phyloP scores from a whole-genome alignment of 768 basidiomycete species.

The Suillus hirtellus region DNA sequence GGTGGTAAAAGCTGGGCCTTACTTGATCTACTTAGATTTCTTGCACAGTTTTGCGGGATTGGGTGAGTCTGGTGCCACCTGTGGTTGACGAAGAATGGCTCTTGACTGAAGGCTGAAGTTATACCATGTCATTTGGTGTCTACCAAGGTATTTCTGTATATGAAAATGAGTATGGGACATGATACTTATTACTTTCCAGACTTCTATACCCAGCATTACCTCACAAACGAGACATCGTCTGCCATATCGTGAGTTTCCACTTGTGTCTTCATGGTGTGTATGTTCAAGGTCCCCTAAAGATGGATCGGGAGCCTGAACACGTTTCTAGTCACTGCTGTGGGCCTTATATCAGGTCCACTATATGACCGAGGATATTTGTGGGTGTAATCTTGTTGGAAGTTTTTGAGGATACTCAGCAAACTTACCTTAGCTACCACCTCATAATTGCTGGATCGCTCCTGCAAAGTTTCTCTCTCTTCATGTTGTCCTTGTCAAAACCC shows the following conservation, averaged over 20 bases:
- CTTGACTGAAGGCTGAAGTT: constrained; percentile 21
- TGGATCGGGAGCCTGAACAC: constrained; percentile 54
- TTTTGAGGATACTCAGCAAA: neutral
- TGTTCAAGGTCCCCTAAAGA: constrained; percentile 20
- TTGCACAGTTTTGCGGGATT: constrained; percentile 39
- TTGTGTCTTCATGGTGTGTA: neutral
- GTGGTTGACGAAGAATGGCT: neutral
- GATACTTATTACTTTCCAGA: constrained; percentile 25
- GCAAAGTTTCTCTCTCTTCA: constrained; percentile 42
- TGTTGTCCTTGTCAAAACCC: constrained; percentile 43
- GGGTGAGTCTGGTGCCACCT: constrained; percentile 23
- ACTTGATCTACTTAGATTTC: constrained; percentile 26
- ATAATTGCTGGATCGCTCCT: constrained; percentile 46
- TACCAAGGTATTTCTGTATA: constrained; percentile 38
- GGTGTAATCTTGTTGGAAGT: constrained; percentile 14
- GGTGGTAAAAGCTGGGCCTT: neutral
- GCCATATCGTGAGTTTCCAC: constrained; percentile 37
- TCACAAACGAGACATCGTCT: constrained; percentile 38
- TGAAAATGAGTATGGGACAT: neutral
- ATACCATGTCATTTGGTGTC: constrained; percentile 41
- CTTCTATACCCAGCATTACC: constrained; percentile 40
- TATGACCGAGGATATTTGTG: constrained; percentile 58
- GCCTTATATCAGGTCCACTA: constrained; percentile 46
- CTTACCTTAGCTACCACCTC: constrained; percentile 38
- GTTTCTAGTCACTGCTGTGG: constrained; percentile 43